Percentiles rank a stretch among this genome's conserved stretches.
These are phyloP conservation scores for Cladophialophora exuberans DNA, from an alignment of 2,329 filamentous ascomycete genomes.

Conservation along the genomic window DNA sequence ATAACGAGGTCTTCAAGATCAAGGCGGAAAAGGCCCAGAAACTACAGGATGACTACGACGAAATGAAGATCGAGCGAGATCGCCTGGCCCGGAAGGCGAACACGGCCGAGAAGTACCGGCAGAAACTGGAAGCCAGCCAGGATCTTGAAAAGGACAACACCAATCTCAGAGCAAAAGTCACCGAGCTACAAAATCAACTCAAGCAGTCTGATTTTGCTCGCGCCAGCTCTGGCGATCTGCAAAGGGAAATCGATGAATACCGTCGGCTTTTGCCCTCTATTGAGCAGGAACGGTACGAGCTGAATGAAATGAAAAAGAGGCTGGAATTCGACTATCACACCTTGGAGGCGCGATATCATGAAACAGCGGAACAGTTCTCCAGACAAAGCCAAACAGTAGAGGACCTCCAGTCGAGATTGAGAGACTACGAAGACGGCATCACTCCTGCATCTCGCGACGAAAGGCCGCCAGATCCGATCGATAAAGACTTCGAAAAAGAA, in stretches of 20 bases:
- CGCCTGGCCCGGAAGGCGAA: conserved; percentile 53
- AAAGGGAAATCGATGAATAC: conserved; percentile 40
- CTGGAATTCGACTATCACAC: conserved; percentile 54
- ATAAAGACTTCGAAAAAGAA: conserved; percentile 28
- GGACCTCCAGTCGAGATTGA: conserved; percentile 32
- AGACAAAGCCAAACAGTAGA: conserved; percentile 33
- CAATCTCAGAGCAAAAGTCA: conserved; percentile 49
- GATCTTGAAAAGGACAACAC: conserved; percentile 54
- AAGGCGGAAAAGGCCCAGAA: conserved; percentile 49
- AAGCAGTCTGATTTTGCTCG: conserved; percentile 48
- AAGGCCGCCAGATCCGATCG: conserved; percentile 9
- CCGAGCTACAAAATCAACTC: conserved; percentile 51
- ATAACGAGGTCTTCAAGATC: conserved; percentile 47
- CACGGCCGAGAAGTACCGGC: conserved; percentile 53
- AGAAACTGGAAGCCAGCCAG: conserved; percentile 53
- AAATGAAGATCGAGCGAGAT: conserved; percentile 52
- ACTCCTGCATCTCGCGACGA: conserved; percentile 13
- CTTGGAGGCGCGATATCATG: conserved; percentile 48
- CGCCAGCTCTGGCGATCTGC: conserved; percentile 30
- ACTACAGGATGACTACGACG: conserved; percentile 54
- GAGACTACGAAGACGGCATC: conserved; percentile 32
- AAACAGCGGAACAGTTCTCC: conserved; percentile 45
- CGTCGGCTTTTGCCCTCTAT: conserved; percentile 50
- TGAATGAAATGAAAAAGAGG: conserved; percentile 52
- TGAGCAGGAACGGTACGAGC: conserved; percentile 52